A percentile compares a stretch with the other conserved stretches of the same genome.
phyloP scores from a whole-genome alignment of 2,329 filamentous ascomycete genomes.

The Ophiostoma sp. region DNA sequence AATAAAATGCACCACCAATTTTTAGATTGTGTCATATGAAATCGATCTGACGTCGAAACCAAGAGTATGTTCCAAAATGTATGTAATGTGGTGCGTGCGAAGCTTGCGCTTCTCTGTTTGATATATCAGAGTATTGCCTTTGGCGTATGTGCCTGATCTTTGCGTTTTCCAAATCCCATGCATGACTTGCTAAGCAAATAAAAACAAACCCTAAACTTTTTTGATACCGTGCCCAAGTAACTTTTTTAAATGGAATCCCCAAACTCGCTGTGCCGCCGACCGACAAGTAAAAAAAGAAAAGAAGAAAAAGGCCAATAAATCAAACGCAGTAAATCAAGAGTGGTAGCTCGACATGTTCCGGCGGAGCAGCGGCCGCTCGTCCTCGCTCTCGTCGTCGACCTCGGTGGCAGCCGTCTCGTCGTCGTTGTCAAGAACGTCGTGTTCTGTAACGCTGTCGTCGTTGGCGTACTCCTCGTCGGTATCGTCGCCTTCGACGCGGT shows the following conservation, averaged over 20 bases:
- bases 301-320: neutral
- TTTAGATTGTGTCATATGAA: no score
- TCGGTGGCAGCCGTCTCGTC: constrained; percentile 5
- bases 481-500: constrained; percentile 42
- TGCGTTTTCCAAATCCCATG: neutral
- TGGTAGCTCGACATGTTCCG: constrained; percentile 29
- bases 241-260: neutral
- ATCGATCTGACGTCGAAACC: neutral
- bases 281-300: constrained; percentile 2
- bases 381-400: constrained; percentile 28
- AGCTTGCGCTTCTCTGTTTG: constrained; percentile 7
- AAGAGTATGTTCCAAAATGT: neutral
- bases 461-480: constrained; percentile 27
- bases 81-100: neutral
- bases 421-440: constrained; percentile 23
- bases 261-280: neutral
- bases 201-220: constrained; percentile 9
- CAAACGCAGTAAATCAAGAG: neutral
- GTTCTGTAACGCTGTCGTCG: constrained; percentile 26
- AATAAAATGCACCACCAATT: no score
- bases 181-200: neutral
- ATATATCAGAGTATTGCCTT: neutral
- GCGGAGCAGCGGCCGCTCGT: constrained; percentile 38
- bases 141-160: neutral
- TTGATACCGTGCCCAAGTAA: constrained; percentile 12